Base-by-base conservation (phyloP, 2,329 filamentous ascomycete species). In the Cladosporium sp. region DNA sequence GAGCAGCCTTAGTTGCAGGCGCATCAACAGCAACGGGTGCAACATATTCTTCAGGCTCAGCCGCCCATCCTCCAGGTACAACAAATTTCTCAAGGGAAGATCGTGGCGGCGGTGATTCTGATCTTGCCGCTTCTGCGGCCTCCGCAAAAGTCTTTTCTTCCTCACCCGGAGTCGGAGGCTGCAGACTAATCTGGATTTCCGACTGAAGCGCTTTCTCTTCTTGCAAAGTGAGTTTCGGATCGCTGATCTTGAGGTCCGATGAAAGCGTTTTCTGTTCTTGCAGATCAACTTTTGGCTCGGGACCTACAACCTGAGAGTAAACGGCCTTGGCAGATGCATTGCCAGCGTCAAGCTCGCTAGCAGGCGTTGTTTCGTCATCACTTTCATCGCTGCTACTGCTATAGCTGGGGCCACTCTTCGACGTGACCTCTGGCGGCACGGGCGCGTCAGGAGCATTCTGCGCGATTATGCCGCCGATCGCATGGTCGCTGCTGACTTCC, bases 371-470 rank as follows among this genome's bases (percentile, higher is more conserved):
- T 18, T 67, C 69, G 18, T 75, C 71, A 24, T 75, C 72, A 30
- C 72, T 72, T 34, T 82, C 80, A 66, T 90, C 87, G 11, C 52
- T 55, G n/a, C 52, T 55, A 15, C 88, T 91, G 15, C 82, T 78
- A 69, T 91, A 88, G 1, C 86, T 88, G 65, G 79, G 85, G 11
- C 86, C 87, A 73, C 93, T 89, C 21, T 90, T 85, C 1, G 88
- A 88, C 0, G 89, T 90, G 14, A 91, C 88, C 18, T 92, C 84
- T 0, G 89, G 89, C 4, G 91, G 88, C 38, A 92, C 76, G 18
- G 91, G 90, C 68, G 91, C 86, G 62, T 86, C 81, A 68, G 83
- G 83, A 41, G 81, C 77, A 4, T 90, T 87, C 54, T 86, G 83
- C 7, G 80, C 74, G 15, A 90, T 70, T 5, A 89, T 76, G 5